Evolutionary conservation across 2,329 filamentous ascomycete species (phyloP).

Genomic region (Diplodia mutila): DNA sequence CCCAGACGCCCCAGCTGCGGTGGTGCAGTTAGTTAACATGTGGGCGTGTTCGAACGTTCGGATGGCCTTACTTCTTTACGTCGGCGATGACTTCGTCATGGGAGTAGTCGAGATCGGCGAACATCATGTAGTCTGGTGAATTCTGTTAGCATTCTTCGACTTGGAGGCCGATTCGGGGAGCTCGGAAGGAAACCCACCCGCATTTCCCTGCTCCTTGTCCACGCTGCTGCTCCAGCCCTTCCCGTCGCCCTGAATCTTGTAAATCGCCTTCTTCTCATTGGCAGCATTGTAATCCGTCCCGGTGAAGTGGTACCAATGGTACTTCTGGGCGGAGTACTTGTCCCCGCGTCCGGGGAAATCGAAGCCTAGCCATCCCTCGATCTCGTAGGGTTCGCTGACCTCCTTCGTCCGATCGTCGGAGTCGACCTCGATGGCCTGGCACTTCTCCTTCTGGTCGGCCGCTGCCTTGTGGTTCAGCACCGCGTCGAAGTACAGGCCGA

Average conservation of each 20-base stretch:
- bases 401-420: constrained; percentile 59
- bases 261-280: constrained; percentile 63
- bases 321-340: constrained; percentile 64
- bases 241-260: constrained; percentile 64
- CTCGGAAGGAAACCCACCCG: constrained; percentile 28
- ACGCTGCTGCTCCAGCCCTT: constrained; percentile 68
- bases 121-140: constrained; percentile 67
- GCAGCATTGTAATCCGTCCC: constrained; percentile 68
- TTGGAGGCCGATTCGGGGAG: neutral
- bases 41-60: too few relatives aligned
- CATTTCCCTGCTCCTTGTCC: constrained; percentile 67
- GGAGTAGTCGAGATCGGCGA: constrained; percentile 68
- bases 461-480: constrained; percentile 75
- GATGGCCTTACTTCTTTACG: constrained; percentile 50
- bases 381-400: constrained; percentile 60
- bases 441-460: constrained; percentile 67
- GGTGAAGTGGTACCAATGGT: constrained; percentile 69
- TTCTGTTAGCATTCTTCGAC: neutral
- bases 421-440: constrained; percentile 67
- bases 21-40: constrained; percentile 45
- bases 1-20: constrained; percentile 66
- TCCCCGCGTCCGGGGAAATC: constrained; percentile 65
- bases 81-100: constrained; percentile 68
- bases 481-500: constrained; percentile 69
- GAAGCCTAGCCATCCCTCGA: constrained; percentile 70